These are phyloP conservation scores for Caloboletus firmus DNA, from an alignment of 1,284 basidiomycete genomes.

Conservation along the genomic window DNA sequence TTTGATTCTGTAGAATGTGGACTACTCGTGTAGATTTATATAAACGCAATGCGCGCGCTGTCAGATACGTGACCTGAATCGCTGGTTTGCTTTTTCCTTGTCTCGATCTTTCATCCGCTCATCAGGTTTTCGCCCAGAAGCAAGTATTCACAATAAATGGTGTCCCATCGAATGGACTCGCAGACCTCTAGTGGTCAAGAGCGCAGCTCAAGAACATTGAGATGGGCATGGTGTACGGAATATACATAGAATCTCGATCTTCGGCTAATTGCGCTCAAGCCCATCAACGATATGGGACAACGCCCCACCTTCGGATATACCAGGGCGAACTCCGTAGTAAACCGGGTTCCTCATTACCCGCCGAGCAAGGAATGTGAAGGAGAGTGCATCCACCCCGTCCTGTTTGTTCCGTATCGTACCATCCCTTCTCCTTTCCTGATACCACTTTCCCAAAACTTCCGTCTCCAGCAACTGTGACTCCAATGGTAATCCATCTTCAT, in stretches of 20 bases:
- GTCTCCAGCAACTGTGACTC: conserved; percentile 77
- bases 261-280: conserved; percentile 31
- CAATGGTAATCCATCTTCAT: conserved; percentile 84
- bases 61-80: neutral
- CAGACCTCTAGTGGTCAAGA: neutral
- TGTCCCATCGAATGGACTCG: neutral
- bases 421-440: conserved; percentile 41
- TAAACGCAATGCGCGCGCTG: neutral
- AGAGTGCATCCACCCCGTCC: conserved; percentile 73
- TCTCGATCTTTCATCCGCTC: neutral
- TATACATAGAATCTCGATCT: neutral
- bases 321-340: conserved; percentile 70
- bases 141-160: neutral
- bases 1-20: neutral
- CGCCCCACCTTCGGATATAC: conserved; percentile 46
- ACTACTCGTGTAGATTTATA: neutral
- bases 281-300: conserved; percentile 74
- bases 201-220: neutral
- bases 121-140: neutral
- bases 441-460: conserved; percentile 54
- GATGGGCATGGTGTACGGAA: neutral
- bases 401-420: conserved; percentile 54
- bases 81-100: neutral
- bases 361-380: conserved; percentile 79
- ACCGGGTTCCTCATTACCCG: conserved; percentile 80